Evolutionary conservation across 768 basidiomycete genomes (phyloP).

Genomic region (Macrolepiota dolichaula): DNA sequence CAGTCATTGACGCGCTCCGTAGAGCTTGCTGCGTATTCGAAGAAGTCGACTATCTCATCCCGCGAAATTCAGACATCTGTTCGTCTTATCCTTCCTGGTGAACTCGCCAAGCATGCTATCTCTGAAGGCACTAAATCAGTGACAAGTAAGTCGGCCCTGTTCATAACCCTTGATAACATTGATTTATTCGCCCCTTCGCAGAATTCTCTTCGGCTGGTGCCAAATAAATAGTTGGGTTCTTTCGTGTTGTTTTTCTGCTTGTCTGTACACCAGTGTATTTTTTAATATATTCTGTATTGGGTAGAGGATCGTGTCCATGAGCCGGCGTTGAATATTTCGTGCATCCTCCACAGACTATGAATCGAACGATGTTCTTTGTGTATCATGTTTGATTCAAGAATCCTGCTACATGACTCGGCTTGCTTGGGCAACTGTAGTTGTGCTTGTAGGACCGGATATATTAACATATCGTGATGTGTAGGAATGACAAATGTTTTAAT

Average conservation of each 20-base stretch:
- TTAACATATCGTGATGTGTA: no score
- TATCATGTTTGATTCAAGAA: no score
- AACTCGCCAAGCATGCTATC: slow-evolving; percentile 97
- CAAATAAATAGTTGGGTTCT: slow-evolving; percentile 8
- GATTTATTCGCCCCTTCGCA: not conserved
- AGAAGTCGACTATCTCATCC: slow-evolving; percentile 98
- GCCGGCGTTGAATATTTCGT: no score
- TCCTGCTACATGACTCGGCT: no score
- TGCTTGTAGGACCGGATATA: no score
- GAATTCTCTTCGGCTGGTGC: slow-evolving; percentile 17
- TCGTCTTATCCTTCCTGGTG: slow-evolving; percentile 92
- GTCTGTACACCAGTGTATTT: slow-evolving; percentile 13
- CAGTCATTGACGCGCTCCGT: no score
- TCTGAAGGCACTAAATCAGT: slow-evolving; percentile 79
- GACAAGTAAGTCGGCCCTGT: slow-evolving; percentile 38
- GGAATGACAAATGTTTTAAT: no score
- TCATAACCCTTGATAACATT: not conserved
- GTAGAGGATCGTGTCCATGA: no score
- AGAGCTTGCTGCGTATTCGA: slow-evolving; percentile 97
- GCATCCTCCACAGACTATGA: no score
- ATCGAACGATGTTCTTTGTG: no score
- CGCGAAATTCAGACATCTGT: slow-evolving; percentile 98
- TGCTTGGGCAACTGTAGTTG: no score
- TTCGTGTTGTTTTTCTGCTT: not conserved
- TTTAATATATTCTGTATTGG: slow-evolving; percentile 5